Evolutionary conservation across 208 protist species (phyloP).

Genomic region (Trypanosoma vivax): DNA sequence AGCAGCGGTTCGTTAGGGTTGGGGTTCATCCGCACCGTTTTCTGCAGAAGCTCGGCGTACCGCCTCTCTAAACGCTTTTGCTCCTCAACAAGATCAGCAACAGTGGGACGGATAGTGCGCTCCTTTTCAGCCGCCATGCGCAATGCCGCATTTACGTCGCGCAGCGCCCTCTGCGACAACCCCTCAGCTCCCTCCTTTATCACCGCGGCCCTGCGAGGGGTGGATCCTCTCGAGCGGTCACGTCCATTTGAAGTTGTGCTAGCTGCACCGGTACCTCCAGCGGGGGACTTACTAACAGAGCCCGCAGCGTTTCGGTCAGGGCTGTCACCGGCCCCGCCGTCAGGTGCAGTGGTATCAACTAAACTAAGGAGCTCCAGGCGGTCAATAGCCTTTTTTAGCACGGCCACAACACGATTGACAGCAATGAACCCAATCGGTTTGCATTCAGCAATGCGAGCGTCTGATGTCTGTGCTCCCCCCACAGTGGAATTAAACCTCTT

Average conservation of each 20-base stretch:
- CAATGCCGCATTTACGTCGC: slow-evolving; percentile 36
- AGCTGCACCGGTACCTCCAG: too few species aligned
- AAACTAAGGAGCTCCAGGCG: slow-evolving; percentile 83
- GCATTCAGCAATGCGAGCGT: slow-evolving; percentile 16
- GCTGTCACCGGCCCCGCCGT: slow-evolving; percentile 1
- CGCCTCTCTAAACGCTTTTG: slow-evolving; percentile 69
- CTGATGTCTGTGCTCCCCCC: neutral
- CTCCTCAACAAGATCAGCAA: slow-evolving; percentile 69
- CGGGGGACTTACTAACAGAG: neutral
- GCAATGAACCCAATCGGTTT: slow-evolving; percentile 39
- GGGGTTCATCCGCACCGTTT: slow-evolving; percentile 35
- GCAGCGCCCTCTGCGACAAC: slow-evolving; percentile 12
- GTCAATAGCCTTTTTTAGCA: slow-evolving; percentile 83
- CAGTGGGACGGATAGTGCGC: slow-evolving; percentile 51
- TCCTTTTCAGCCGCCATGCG: slow-evolving; percentile 18
- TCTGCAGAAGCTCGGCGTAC: slow-evolving; percentile 75
- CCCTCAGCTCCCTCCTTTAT: slow-evolving; percentile 9
- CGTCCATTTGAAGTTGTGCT: too few species aligned
- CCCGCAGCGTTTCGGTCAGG: neutral
- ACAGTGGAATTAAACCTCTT: neutral
- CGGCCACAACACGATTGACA: slow-evolving; percentile 69
- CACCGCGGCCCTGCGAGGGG: slow-evolving; percentile 23
- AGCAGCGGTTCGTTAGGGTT: slow-evolving; percentile 56
- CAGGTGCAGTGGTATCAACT: slow-evolving; percentile 45
- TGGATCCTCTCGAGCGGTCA: too few species aligned